Percentiles rank a stretch among this genome's conserved stretches.
These are phyloP conservation scores for Paxillus involutus DNA, from an alignment of 768 basidiomycete genomes.

Conservation along the genomic window DNA sequence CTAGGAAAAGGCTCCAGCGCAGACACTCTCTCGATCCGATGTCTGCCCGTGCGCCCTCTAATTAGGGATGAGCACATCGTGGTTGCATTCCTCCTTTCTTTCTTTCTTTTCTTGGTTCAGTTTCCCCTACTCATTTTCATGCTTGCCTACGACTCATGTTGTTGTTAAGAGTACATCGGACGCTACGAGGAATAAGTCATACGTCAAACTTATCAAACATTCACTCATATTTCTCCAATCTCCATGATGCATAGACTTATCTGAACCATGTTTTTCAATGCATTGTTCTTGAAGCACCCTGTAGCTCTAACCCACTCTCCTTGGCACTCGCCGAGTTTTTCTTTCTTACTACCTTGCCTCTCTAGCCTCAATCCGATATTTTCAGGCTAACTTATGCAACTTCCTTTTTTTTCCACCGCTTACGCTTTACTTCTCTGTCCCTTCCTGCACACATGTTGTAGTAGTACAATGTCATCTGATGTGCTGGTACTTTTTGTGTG, in stretches of 20 bases:
- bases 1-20: conserved; percentile 42
- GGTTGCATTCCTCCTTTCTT: not conserved
- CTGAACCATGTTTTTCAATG: conserved; percentile 7
- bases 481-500: not conserved
- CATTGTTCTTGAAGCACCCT: conserved; percentile 18
- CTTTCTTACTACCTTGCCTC: not conserved
- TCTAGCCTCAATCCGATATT: conserved; percentile 1
- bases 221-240: conserved; percentile 7
- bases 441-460: conserved; percentile 23
- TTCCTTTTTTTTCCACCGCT: conserved; percentile 6
- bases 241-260: conserved; percentile 19
- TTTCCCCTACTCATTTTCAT: conserved; percentile 1
- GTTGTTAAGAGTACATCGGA: not conserved
- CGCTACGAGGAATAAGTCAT: conserved; percentile 6
- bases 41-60: conserved; percentile 21
- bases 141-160: conserved; percentile 3
- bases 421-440: not conserved
- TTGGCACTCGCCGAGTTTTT: conserved; percentile 2
- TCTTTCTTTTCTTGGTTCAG: not conserved
- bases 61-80: conserved; percentile 15
- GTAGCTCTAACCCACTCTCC: conserved; percentile 31
- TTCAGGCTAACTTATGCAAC: conserved; percentile 21
- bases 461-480: conserved; percentile 24
- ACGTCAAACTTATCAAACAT: conserved; percentile 1
- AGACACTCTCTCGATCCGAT: conserved; percentile 48